A percentile compares a stretch with the other conserved stretches of the same genome.
These are phyloP conservation scores for Dactylellina cionopaga DNA, from an alignment of 2,329 filamentous ascomycete species.

Conservation along the genomic window DNA sequence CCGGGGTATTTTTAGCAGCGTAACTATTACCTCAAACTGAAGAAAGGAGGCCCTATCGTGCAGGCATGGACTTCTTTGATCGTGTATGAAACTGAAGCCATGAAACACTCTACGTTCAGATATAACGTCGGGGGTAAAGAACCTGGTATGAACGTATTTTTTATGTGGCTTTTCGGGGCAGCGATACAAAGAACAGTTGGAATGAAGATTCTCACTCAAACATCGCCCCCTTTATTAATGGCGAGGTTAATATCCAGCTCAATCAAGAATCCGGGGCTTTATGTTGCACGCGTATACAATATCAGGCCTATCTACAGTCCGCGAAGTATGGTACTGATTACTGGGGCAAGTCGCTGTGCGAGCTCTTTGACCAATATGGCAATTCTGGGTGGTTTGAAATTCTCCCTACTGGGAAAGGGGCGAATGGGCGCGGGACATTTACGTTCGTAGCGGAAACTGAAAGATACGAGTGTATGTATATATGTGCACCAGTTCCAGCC, in stretches of 20 bases:
- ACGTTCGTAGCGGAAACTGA: no score
- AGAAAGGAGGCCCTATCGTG: neutral
- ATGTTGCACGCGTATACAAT: neutral
- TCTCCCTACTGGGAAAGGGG: no score
- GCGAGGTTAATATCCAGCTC: neutral
- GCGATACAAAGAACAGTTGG: neutral
- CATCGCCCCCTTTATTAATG: neutral
- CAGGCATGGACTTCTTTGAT: neutral
- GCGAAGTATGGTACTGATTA: no score
- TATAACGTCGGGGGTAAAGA: neutral
- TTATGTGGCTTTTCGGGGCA: neutral
- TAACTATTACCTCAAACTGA: neutral
- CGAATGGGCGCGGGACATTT: no score
- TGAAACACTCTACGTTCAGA: neutral
- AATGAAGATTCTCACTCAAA: neutral
- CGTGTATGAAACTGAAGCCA: neutral
- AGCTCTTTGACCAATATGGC: no score
- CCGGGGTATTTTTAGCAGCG: neutral
- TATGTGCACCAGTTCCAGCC: no score
- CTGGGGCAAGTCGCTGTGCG: no score
- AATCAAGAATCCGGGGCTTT: neutral
- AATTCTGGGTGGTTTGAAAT: no score
- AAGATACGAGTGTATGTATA: no score
- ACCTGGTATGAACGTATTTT: neutral
- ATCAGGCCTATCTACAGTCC: no score